Conservation (phyloP, 2,329 filamentous ascomycete genomes). For the Alternaria sp. region DNA sequence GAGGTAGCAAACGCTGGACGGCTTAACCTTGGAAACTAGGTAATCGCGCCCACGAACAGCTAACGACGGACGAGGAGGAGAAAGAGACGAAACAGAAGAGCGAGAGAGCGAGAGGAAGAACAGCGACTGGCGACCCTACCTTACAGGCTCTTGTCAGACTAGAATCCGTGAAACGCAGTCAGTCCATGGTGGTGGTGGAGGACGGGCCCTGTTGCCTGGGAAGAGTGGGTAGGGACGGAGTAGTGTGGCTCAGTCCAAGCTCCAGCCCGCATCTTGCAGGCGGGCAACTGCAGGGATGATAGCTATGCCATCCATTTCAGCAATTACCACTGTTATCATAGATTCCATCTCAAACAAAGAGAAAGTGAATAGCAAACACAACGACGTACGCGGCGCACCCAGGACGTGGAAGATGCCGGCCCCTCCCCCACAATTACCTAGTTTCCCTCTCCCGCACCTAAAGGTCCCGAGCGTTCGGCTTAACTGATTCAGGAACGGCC, state of each 20-base stretch:
- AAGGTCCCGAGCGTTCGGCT: slow-evolving; percentile 20
- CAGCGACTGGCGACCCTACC: neutral
- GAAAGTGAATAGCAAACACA: neutral
- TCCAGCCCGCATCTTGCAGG: slow-evolving; percentile 5
- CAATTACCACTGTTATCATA: neutral
- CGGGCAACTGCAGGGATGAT: neutral
- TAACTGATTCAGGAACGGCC: slow-evolving; percentile 22
- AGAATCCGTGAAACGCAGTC: slow-evolving; percentile 8
- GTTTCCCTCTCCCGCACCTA: neutral
- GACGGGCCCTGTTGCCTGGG: slow-evolving; percentile 26
- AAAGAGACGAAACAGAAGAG: slow-evolving; percentile 2
- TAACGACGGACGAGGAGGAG: slow-evolving; percentile 7
- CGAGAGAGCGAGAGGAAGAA: neutral
- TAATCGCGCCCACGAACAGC: neutral
- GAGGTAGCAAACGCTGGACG: slow-evolving; percentile 3
- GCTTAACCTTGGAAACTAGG: neutral
- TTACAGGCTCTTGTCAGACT: slow-evolving; percentile 17
- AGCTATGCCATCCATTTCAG: neutral
- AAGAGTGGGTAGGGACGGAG: slow-evolving; percentile 17
- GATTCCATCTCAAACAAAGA: neutral
- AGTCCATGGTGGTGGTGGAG: slow-evolving; percentile 10
- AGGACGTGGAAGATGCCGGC: slow-evolving; percentile 9
- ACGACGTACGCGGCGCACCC: neutral
- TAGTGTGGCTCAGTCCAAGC: neutral
- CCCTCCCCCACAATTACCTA: slow-evolving; percentile 20